Evolutionary conservation across 768 basidiomycete species (phyloP).

Genomic region (Tubosaeta brunneosetosa): DNA sequence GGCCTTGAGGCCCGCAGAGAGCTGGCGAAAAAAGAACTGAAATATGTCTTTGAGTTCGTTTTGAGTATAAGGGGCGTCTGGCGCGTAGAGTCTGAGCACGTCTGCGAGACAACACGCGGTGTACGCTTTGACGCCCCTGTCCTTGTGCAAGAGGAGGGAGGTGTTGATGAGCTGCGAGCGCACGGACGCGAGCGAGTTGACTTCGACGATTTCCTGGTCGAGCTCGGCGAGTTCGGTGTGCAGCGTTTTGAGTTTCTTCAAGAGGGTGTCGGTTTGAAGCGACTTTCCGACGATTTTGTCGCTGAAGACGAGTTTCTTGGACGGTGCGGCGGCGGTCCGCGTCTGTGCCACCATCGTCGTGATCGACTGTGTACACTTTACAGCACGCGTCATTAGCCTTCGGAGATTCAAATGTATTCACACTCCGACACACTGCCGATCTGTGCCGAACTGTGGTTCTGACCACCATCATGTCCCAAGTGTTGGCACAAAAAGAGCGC

Average conservation of each 20-base stretch:
- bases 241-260: constrained; percentile 81
- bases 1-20: constrained; percentile 67
- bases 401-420: constrained; percentile 5
- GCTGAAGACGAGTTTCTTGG: constrained; percentile 67
- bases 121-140: constrained; percentile 93
- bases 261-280: constrained; percentile 72
- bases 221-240: constrained; percentile 72
- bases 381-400: background rate
- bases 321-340: constrained; percentile 49
- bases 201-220: constrained; percentile 86
- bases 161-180: constrained; percentile 77
- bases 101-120: constrained; percentile 94
- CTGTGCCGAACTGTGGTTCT: background rate
- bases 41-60: constrained; percentile 92
- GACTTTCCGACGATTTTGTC: constrained; percentile 80
- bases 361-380: constrained; percentile 2
- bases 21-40: constrained; percentile 90
- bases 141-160: constrained; percentile 87
- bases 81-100: constrained; percentile 88
- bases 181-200: constrained; percentile 59
- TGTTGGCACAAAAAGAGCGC: constrained; percentile 76
- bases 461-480: constrained; percentile 22
- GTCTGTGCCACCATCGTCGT: constrained; percentile 70
- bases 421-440: background rate
- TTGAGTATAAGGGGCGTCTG: constrained; percentile 93